Percentiles rank a stretch among this genome's conserved stretches.
These are phyloP conservation scores for Ustanciosporium gigantosporum DNA, from an alignment of 1,284 basidiomycete species.

Conservation along the genomic window DNA sequence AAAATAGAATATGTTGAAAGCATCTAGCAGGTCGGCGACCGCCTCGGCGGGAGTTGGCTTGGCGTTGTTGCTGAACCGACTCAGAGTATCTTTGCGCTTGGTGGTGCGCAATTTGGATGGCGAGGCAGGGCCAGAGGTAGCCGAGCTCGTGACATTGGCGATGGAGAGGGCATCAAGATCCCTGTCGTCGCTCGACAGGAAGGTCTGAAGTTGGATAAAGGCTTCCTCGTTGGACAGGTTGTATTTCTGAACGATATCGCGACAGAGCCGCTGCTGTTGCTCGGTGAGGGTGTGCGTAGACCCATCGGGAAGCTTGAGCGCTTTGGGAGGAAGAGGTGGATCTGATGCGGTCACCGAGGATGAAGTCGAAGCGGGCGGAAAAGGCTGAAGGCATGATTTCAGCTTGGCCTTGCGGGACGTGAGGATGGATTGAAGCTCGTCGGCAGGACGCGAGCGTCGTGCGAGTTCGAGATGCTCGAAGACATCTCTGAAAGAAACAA, in stretches of 20 bases:
- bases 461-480: constrained; percentile 52
- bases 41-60: constrained; percentile 3
- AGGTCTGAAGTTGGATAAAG: constrained; percentile 72
- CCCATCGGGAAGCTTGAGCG: constrained; percentile 70
- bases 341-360: background rate
- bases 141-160: constrained; percentile 4
- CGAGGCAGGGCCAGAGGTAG: constrained; percentile 5
- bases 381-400: constrained; percentile 34
- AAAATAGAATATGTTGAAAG: constrained; percentile 77
- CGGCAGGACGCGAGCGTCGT: constrained; percentile 21
- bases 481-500: constrained; percentile 48
- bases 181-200: constrained; percentile 76
- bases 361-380: constrained; percentile 6
- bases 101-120: constrained; percentile 7
- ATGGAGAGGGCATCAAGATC: constrained; percentile 56
- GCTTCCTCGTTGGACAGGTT: constrained; percentile 77
- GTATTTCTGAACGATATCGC: constrained; percentile 72
- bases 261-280: constrained; percentile 71
- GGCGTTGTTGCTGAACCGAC: background rate
- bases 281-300: constrained; percentile 68
- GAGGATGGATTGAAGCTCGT: constrained; percentile 31
- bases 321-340: constrained; percentile 35
- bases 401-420: constrained; percentile 24
- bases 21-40: constrained; percentile 66
- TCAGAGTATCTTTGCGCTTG: constrained; percentile 1